Percentiles rank a stretch among this genome's conserved stretches.
Evolutionary conservation across 176 grass and related monocot genomes (phyloP).

Genomic region (Poa pratensis): DNA sequence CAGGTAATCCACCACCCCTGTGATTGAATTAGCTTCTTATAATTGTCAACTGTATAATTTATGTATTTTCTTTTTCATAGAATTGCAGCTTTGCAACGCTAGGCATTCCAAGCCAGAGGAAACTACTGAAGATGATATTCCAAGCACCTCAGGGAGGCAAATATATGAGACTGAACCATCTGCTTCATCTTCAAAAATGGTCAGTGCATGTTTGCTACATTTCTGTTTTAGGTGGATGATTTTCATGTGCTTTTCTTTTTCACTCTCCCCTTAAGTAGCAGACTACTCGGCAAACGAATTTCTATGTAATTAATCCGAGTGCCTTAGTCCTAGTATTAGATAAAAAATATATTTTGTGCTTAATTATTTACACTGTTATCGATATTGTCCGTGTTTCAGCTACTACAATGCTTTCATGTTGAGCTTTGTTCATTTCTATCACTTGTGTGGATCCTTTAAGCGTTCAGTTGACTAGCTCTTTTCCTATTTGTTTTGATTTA

Average conservation of each 20-base stretch:
- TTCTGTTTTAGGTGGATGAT: constrained; percentile 31
- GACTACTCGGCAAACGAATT: not conserved
- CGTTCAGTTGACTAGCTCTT: constrained; percentile 7
- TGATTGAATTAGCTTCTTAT: constrained; percentile 26
- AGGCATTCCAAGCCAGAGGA: constrained; percentile 74
- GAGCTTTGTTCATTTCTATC: not conserved
- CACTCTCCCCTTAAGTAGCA: not conserved
- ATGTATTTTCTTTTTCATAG: constrained; percentile 50
- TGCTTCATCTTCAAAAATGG: constrained; percentile 64
- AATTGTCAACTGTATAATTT: not conserved
- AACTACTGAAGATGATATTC: constrained; percentile 73
- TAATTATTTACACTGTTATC: constrained; percentile 4
- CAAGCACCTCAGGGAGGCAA: constrained; percentile 95
- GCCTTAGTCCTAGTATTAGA: not conserved
- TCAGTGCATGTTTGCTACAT: constrained; percentile 37
- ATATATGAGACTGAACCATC: constrained; percentile 52
- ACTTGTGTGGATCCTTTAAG: constrained; percentile 15
- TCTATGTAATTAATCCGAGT: constrained; percentile 21
- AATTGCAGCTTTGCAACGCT: constrained; percentile 85
- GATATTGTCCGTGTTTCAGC: constrained; percentile 5
- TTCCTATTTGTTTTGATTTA: not conserved
- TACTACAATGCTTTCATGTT: not conserved
- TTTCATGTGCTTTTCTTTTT: constrained; percentile 18
- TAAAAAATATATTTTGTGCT: constrained; percentile 23
- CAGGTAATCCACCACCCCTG: constrained; percentile 56